These are phyloP conservation scores for Choiromyces venosus DNA, from an alignment of 495 filamentous ascomycete species.

Conservation along the genomic window DNA sequence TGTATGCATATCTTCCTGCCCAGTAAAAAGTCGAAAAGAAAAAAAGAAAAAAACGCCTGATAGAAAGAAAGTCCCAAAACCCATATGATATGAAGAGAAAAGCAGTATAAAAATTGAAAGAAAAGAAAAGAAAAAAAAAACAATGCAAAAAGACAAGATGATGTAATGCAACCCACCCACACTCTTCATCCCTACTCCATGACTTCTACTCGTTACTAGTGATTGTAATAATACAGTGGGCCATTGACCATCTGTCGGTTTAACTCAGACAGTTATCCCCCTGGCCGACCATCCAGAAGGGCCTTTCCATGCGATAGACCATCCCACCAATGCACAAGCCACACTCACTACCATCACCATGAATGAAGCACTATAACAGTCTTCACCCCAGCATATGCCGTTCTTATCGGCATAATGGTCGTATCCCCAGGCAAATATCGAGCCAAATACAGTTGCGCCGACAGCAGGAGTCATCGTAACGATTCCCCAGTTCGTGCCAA, in stretches of 20 bases:
- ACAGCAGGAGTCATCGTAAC: conserved; percentile 84
- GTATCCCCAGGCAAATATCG: conserved; percentile 77
- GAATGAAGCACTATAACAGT: conserved; percentile 72
- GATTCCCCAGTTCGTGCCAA: conserved; percentile 97
- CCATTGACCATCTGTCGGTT: not conserved
- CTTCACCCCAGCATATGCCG: conserved; percentile 56
- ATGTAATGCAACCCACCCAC: not conserved
- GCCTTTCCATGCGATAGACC: conserved; percentile 76
- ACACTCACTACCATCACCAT: conserved; percentile 77
- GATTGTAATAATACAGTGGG: not conserved
- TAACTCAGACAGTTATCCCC: conserved; percentile 69
- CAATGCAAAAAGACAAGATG: not conserved
- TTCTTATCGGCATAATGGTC: conserved; percentile 48
- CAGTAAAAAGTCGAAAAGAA: not conserved
- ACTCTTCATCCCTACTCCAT: not conserved
- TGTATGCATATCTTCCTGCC: not conserved
- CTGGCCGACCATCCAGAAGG: conserved; percentile 66
- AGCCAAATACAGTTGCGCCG: conserved; percentile 80
- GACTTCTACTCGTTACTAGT: not conserved
- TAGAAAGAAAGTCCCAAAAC: not conserved
- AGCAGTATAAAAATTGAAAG: not conserved
- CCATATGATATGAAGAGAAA: not conserved
- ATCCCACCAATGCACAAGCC: conserved; percentile 69
- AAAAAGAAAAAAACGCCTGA: not conserved
- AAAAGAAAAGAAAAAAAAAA: too few relatives aligned